Evolutionary conservation across 2,329 filamentous ascomycete species (phyloP).

Genomic region (Rhinocladiella similis): DNA sequence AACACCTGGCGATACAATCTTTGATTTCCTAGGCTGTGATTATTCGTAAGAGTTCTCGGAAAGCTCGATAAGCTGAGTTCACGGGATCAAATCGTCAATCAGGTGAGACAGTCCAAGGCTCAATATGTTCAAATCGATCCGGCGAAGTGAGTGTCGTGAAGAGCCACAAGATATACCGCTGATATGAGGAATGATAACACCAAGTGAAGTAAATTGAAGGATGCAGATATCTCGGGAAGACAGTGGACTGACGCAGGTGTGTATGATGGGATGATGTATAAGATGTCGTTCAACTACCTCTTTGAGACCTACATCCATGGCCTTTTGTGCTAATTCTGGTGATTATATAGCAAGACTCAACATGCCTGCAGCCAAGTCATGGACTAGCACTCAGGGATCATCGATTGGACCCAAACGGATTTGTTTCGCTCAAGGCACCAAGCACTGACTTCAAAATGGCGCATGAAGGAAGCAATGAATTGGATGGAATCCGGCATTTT

Average conservation of each 20-base stretch:
- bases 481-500: slow-evolving; percentile 1
- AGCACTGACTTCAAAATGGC: slow-evolving; percentile 1
- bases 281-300: not conserved
- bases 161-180: no score
- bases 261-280: not conserved
- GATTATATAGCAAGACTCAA: not conserved
- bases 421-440: not conserved
- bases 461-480: not conserved
- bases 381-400: not conserved
- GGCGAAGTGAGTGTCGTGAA: no score
- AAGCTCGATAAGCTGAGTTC: no score
- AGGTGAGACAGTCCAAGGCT: no score
- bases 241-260: not conserved
- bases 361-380: not conserved
- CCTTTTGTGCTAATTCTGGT: not conserved
- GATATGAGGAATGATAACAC: not conserved
- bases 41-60: no score
- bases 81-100: no score
- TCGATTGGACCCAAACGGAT: not conserved
- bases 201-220: not conserved
- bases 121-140: no score
- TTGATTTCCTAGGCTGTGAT: no score
- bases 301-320: not conserved
- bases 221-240: not conserved
- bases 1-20: no score